Evolutionary conservation across 495 filamentous ascomycete genomes (phyloP).

Genomic region (Tetracladium setigerum): DNA sequence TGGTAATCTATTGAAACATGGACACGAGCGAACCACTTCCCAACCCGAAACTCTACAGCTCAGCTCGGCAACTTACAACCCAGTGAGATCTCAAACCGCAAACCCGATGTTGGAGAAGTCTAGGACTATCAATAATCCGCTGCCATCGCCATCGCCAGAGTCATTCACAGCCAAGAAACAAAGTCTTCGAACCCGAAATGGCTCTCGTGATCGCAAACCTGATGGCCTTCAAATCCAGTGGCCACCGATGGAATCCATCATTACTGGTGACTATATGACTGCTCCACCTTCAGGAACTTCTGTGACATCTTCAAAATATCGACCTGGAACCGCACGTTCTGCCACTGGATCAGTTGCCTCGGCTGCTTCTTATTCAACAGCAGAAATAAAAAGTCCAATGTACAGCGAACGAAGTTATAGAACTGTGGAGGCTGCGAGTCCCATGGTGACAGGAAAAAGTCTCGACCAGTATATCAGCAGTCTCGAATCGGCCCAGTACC

Average conservation of each 20-base stretch:
- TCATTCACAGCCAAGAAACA: conserved; percentile 45
- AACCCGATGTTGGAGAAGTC: conserved; percentile 42
- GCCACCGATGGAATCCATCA: conserved; percentile 46
- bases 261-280: conserved; percentile 39
- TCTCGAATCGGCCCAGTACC: conserved; percentile 65
- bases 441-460: conserved; percentile 52
- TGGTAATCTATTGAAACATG: conserved; percentile 5
- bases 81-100: conserved; percentile 37
- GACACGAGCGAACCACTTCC: conserved; percentile 13
- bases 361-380: conserved; percentile 35
- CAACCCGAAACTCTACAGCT: conserved; percentile 31
- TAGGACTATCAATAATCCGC: conserved; percentile 25
- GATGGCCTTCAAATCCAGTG: conserved; percentile 71
- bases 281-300: conserved; percentile 38
- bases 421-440: conserved; percentile 20
- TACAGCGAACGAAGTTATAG: conserved; percentile 39
- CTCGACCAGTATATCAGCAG: conserved; percentile 85
- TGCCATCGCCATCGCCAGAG: conserved; percentile 41
- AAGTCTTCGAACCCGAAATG: conserved; percentile 52
- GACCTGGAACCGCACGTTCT: conserved; percentile 36
- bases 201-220: conserved; percentile 74
- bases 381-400: conserved; percentile 40
- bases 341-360: conserved; percentile 37
- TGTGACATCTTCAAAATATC: conserved; percentile 30
- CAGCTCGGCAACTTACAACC: conserved; percentile 45